Evolutionary conservation across 768 basidiomycete species (phyloP).

Genomic region (Tulasnella sp.): DNA sequence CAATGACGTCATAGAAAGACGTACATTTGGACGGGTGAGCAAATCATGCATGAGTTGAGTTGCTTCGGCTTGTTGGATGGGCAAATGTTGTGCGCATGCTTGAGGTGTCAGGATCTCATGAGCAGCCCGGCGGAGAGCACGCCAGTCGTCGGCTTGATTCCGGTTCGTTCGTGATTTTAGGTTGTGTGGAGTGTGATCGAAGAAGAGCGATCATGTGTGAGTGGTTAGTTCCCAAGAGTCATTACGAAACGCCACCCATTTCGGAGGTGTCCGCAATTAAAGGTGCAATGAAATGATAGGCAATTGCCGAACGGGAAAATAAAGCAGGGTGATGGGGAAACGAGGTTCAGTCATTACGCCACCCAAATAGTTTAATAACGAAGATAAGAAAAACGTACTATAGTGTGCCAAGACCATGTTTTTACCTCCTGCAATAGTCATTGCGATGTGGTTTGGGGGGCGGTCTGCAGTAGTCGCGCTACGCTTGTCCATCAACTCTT

Average conservation of each 20-base stretch:
- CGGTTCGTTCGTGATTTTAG: not conserved
- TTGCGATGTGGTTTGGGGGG: constrained; percentile 25
- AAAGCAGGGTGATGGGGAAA: not conserved
- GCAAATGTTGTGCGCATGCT: constrained; percentile 21
- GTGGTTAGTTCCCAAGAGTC: not conserved
- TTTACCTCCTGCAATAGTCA: constrained; percentile 23
- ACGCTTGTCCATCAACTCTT: constrained; percentile 30
- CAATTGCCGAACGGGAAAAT: not conserved
- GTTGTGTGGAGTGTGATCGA: not conserved
- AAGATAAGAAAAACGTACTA: not conserved
- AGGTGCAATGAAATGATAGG: not conserved
- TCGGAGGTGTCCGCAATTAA: not conserved
- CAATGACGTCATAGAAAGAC: not conserved
- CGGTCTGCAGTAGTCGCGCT: constrained; percentile 27
- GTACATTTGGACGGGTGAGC: constrained; percentile 28
- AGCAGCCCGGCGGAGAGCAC: constrained; percentile 20
- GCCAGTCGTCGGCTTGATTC: constrained; percentile 21
- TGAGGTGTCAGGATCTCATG: constrained; percentile 25
- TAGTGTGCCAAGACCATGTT: constrained; percentile 23
- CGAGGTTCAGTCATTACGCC: not conserved
- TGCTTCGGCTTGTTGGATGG: constrained; percentile 20
- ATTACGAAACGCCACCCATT: not conserved
- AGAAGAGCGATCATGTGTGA: not conserved
- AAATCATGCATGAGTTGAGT: constrained; percentile 26
- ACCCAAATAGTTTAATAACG: not conserved